phyloP scores from a whole-genome alignment of 768 basidiomycete species.

The Cyclocybe aegerita region DNA sequence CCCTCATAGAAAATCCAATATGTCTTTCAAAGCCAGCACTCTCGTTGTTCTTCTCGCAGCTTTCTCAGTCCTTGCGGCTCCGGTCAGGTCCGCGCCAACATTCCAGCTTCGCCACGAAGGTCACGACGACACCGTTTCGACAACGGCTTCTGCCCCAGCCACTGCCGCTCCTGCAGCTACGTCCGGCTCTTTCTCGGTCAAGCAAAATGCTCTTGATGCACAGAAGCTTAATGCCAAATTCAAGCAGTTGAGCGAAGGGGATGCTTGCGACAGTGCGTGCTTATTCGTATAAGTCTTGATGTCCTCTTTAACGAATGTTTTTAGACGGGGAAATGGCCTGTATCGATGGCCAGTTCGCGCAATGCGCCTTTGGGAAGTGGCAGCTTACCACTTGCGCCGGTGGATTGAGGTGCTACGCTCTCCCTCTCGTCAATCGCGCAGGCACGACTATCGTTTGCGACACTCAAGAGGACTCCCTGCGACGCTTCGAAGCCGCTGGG shows the following conservation, averaged over 20 bases:
- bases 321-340: constrained; percentile 40
- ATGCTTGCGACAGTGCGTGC: constrained; percentile 46
- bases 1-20: constrained; percentile 11
- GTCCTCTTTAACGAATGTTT: neutral
- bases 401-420: constrained; percentile 41
- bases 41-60: constrained; percentile 17
- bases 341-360: constrained; percentile 38
- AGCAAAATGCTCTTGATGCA: constrained; percentile 49
- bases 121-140: constrained; percentile 18
- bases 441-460: constrained; percentile 49
- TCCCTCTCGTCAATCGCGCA: constrained; percentile 46
- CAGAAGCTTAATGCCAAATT: constrained; percentile 52
- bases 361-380: constrained; percentile 43
- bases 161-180: constrained; percentile 5
- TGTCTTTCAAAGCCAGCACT: constrained; percentile 16
- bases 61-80: constrained; percentile 23
- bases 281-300: neutral
- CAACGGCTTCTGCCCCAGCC: neutral
- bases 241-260: constrained; percentile 35
- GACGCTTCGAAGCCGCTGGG: constrained; percentile 40
- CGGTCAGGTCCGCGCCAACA: constrained; percentile 35
- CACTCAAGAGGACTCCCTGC: constrained; percentile 33
- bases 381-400: constrained; percentile 31
- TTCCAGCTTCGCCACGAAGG: constrained; percentile 25
- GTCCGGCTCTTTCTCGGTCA: constrained; percentile 18